Conservation (phyloP, 257 asterid genomes). For the Penstemon davidsonii region DNA sequence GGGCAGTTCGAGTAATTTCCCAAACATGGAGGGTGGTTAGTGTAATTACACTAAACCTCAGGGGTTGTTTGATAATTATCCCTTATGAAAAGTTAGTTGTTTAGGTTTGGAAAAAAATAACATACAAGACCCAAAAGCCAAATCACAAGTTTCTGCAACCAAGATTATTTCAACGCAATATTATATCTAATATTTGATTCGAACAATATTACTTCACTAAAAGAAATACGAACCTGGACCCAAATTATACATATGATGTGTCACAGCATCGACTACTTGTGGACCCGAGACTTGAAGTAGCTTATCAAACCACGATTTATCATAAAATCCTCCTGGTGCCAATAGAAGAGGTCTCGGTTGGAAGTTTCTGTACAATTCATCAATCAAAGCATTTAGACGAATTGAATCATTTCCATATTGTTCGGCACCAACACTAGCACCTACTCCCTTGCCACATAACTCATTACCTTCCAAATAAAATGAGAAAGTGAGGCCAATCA, state of each 20-base stretch:
- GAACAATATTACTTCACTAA: neutral
- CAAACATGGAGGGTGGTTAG: too few relatives aligned
- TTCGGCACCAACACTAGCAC: conserved; percentile 72
- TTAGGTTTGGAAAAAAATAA: neutral
- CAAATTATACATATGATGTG: conserved; percentile 85
- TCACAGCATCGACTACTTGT: conserved; percentile 45
- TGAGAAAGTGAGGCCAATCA: conserved; percentile 20
- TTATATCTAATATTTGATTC: neutral
- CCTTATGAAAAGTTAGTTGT: neutral
- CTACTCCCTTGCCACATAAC: conserved; percentile 78
- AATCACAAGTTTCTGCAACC: neutral
- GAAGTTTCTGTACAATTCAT: conserved; percentile 44
- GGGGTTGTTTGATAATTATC: too few relatives aligned
- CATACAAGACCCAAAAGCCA: neutral
- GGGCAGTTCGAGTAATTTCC: too few relatives aligned
- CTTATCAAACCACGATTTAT: conserved; percentile 69
- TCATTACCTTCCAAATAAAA: conserved; percentile 69
- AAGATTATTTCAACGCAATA: too few relatives aligned
- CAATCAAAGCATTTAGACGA: conserved; percentile 48
- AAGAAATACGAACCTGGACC: conserved; percentile 65
- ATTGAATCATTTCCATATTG: conserved; percentile 76
- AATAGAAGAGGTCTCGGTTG: conserved; percentile 48
- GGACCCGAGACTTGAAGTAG: conserved; percentile 78
- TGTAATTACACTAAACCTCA: too few relatives aligned
- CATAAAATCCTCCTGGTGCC: conserved; percentile 97